Evolutionary conservation across 306 rosid genomes (phyloP), one percentile per base, ranked within the genome.

Genomic region (Neltuma alba): DNA sequence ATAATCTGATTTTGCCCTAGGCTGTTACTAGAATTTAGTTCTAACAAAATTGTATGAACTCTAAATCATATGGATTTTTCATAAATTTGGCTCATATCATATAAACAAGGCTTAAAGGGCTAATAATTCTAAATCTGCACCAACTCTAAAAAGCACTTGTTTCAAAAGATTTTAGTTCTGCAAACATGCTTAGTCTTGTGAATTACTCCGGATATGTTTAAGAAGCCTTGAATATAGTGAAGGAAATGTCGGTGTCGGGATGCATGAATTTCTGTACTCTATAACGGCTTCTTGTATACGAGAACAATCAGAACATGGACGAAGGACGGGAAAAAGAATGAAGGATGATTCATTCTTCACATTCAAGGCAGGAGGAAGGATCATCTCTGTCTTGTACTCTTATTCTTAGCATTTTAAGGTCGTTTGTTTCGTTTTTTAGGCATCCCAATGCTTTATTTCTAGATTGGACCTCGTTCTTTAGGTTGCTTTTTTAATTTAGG

Each of bases 321-420:
- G n/a, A n/a, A n/a, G n/a, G n/a, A n/a, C n/a, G n/a, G n/a, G n/a
- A n/a, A n/a, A n/a, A n/a, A n/a, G n/a, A n/a, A 47, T 47, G 54
- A 15, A 81, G 58, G 84, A 84, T 82, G 90, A 86, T 86, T 88
- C 79, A 77, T 85, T 89, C 97, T 89, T 88, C 78, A 80, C 52
- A 31, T 20, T 79, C 90, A 92, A 87, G 91, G 91, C 87, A 88
- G 85, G 81, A 81, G 74, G 68, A 82, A 31, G 74, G 63, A 83
- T 23, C 20, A 84, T 80, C 71, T 77, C 70, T 77, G 77, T 34
- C 7, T 76, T 13, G 4, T 50, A 20, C 25, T 50, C 25, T 50
- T 86, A 88, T 91, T 87, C 94, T 87, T 88, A 20, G 9, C 25
- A 69, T 83, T 83, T 86, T 50, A 55, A 69, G 65, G 82, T 81